These are phyloP conservation scores for Russula compacta DNA, from an alignment of 768 basidiomycete genomes.

Conservation along the genomic window DNA sequence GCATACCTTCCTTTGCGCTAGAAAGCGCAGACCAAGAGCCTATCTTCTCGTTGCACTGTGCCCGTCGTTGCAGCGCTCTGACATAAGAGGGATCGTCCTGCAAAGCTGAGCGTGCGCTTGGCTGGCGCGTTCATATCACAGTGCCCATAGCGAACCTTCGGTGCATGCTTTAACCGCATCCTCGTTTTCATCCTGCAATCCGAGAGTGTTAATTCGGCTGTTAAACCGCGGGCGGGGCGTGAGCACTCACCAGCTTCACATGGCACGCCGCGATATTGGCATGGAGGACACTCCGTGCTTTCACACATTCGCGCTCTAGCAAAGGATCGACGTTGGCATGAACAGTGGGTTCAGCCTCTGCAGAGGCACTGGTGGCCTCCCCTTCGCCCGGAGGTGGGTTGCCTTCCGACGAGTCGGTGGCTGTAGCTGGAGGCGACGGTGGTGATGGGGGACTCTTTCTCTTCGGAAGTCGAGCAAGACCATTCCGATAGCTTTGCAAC, in stretches of 20 bases:
- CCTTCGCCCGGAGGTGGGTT: background rate
- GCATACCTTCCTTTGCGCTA: slow-evolving; percentile 76
- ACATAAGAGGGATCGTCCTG: slow-evolving; percentile 75
- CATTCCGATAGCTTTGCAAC: slow-evolving; percentile 58
- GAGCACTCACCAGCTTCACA: slow-evolving; percentile 56
- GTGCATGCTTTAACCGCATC: slow-evolving; percentile 20
- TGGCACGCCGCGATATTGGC: slow-evolving; percentile 88
- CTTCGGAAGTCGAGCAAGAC: slow-evolving; percentile 56
- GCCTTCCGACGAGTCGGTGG: slow-evolving; percentile 23
- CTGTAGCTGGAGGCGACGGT: slow-evolving; percentile 2
- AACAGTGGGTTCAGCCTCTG: slow-evolving; percentile 14
- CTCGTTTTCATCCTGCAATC: slow-evolving; percentile 11
- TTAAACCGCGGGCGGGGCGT: background rate
- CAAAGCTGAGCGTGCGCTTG: slow-evolving; percentile 47
- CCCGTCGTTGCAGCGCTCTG: slow-evolving; percentile 87
- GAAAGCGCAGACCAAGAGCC: slow-evolving; percentile 77
- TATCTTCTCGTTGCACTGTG: slow-evolving; percentile 71
- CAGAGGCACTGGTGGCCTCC: slow-evolving; percentile 23
- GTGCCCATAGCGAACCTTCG: slow-evolving; percentile 10
- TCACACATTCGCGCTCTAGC: slow-evolving; percentile 40
- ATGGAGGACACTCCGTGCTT: slow-evolving; percentile 62
- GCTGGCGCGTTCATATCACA: background rate
- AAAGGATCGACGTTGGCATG: slow-evolving; percentile 23
- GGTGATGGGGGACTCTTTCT: slow-evolving; percentile 21
- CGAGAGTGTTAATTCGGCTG: background rate